A percentile compares a stretch with the other conserved stretches of the same genome.
phyloP scores from a whole-genome alignment of 2,329 filamentous ascomycete genomes.

The Arthrobotrys musiformis region DNA sequence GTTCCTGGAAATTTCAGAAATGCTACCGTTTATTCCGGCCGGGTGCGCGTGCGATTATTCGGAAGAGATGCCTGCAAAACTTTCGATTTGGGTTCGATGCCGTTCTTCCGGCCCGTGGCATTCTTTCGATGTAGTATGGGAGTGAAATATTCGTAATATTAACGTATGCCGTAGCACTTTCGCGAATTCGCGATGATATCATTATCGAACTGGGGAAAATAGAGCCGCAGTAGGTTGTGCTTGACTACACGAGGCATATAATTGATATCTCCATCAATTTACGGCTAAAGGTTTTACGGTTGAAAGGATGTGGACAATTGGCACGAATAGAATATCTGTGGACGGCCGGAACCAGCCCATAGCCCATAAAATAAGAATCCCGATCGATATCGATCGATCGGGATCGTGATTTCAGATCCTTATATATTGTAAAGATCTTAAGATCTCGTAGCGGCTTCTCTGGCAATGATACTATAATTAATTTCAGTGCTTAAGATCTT shows the following conservation, averaged over 20 bases:
- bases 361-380: too few species aligned
- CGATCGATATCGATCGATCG: neutral
- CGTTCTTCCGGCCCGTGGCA: neutral
- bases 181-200: neutral
- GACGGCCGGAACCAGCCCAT: too few species aligned
- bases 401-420: neutral
- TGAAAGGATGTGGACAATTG: neutral
- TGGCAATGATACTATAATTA: neutral
- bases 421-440: neutral
- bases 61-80: neutral
- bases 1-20: too few species aligned
- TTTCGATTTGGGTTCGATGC: neutral
- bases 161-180: neutral
- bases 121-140: neutral
- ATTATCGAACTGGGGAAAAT: neutral
- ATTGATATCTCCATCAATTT: too few species aligned
- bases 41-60: neutral
- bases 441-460: too few species aligned
- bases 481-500: too few species aligned
- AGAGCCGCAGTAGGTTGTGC: neutral
- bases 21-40: too few species aligned
- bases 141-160: neutral
- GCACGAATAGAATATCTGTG: neutral
- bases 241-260: too few species aligned
- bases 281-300: neutral